Evolutionary conservation across 352 stramenopile genomes (phyloP).

Genomic region (Phytophthora pluvialis): DNA sequence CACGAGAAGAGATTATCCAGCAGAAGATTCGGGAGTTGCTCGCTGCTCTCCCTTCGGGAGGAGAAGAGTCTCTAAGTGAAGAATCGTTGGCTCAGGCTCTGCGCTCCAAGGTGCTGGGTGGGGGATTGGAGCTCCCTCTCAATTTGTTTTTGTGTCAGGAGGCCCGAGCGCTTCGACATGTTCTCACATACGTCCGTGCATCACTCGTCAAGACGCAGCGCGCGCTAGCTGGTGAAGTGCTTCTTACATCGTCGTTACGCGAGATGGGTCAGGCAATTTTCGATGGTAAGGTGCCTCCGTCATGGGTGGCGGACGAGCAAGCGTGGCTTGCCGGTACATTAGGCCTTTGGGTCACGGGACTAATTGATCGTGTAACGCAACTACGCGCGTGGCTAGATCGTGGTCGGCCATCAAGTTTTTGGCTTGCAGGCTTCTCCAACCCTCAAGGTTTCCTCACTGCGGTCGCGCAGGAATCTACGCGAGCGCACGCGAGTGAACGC

Average conservation of each 20-base stretch:
- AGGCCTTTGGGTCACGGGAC: slow-evolving; percentile 70
- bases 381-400: slow-evolving; percentile 69
- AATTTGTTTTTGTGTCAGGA: slow-evolving; percentile 86
- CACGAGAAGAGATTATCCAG: slow-evolving; percentile 66
- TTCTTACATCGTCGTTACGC: slow-evolving; percentile 56
- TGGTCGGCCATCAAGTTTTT: slow-evolving; percentile 71
- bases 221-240: slow-evolving; percentile 67
- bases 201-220: slow-evolving; percentile 63
- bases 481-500: slow-evolving; percentile 69
- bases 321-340: slow-evolving; percentile 74
- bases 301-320: slow-evolving; percentile 72
- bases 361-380: slow-evolving; percentile 66
- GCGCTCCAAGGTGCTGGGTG: slow-evolving; percentile 51
- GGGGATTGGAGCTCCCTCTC: slow-evolving; percentile 71
- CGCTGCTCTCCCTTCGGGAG: slow-evolving; percentile 49
- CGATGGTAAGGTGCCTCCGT: slow-evolving; percentile 67
- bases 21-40: slow-evolving; percentile 67
- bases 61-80: slow-evolving; percentile 52
- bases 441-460: slow-evolving; percentile 82
- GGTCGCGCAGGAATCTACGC: slow-evolving; percentile 76
- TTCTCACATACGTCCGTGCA: slow-evolving; percentile 57
- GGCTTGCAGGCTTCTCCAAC: slow-evolving; percentile 79
- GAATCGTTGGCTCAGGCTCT: slow-evolving; percentile 40
- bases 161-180: slow-evolving; percentile 63
- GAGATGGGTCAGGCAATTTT: slow-evolving; percentile 72